phyloP scores from a whole-genome alignment of 2,329 filamentous ascomycete species.

The Domatiomyces catenatus region DNA sequence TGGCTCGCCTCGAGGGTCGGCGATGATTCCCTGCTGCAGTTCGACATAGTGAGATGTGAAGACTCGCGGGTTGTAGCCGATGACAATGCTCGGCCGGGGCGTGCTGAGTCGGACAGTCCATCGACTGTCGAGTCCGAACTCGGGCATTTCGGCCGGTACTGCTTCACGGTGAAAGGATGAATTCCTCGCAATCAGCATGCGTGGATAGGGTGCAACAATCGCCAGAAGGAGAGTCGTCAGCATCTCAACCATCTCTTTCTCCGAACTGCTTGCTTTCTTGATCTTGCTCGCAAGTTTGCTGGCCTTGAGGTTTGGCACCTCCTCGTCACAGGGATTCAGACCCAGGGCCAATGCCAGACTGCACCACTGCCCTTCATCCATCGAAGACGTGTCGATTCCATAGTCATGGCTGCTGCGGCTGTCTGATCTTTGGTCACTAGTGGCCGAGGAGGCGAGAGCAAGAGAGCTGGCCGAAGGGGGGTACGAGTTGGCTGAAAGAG shows the following conservation, averaged over 20 bases:
- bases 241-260: constrained; percentile 7
- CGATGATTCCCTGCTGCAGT: constrained; percentile 15
- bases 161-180: constrained; percentile 8
- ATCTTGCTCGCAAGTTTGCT: constrained; percentile 10
- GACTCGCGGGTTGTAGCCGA: constrained; percentile 8
- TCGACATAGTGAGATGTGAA: constrained; percentile 12
- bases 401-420: not conserved
- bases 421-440: not conserved
- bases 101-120: constrained; percentile 11
- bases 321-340: constrained; percentile 7
- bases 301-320: constrained; percentile 5
- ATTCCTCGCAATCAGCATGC: constrained; percentile 6
- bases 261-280: constrained; percentile 3
- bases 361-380: constrained; percentile 14
- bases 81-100: constrained; percentile 10
- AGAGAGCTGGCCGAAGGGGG: not conserved
- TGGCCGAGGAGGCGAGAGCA: not conserved
- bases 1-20: constrained; percentile 10
- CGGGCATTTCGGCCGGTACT: constrained; percentile 9
- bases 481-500: not conserved
- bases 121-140: constrained; percentile 8
- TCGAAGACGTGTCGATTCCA: not conserved
- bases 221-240: constrained; percentile 8
- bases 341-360: constrained; percentile 13
- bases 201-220: constrained; percentile 6